Conservation (phyloP, 768 basidiomycete species). For the Kwoniella botswanensis region DNA sequence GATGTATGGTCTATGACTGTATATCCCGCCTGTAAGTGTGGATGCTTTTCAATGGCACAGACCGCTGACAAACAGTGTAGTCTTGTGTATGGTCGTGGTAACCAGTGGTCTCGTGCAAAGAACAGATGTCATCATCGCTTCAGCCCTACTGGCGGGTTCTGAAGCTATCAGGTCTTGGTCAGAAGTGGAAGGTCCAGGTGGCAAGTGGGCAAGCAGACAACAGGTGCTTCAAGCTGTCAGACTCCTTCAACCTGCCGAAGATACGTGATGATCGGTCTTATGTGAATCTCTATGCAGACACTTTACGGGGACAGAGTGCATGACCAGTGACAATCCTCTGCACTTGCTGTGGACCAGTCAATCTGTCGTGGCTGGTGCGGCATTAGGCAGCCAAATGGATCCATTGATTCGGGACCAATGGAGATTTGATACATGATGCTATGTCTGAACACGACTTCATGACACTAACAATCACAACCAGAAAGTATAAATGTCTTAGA, state of each 20-base stretch:
- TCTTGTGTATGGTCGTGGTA: conserved; percentile 4
- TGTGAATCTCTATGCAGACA: not conserved
- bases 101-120: not conserved
- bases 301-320: not conserved
- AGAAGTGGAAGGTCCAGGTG: conserved; percentile 7
- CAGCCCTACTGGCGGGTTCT: not conserved
- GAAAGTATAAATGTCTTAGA: not conserved
- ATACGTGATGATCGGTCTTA: not conserved
- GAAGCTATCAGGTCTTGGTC: conserved; percentile 5
- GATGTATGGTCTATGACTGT: conserved; percentile 7
- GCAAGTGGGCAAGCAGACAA: conserved; percentile 1
- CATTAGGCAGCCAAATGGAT: not conserved
- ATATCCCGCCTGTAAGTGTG: conserved; percentile 9
- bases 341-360: not conserved
- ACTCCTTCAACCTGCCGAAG: not conserved
- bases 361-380: not conserved
- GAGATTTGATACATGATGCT: not conserved
- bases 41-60: not conserved
- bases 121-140: conserved; percentile 2
- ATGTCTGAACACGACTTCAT: not conserved
- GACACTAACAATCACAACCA: not conserved
- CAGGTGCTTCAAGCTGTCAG: not conserved
- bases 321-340: not conserved
- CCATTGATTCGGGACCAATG: not conserved
- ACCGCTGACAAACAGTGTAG: not conserved